phyloP scores from a whole-genome alignment of 2,329 filamentous ascomycete genomes.

The Acrocalymma vagum region DNA sequence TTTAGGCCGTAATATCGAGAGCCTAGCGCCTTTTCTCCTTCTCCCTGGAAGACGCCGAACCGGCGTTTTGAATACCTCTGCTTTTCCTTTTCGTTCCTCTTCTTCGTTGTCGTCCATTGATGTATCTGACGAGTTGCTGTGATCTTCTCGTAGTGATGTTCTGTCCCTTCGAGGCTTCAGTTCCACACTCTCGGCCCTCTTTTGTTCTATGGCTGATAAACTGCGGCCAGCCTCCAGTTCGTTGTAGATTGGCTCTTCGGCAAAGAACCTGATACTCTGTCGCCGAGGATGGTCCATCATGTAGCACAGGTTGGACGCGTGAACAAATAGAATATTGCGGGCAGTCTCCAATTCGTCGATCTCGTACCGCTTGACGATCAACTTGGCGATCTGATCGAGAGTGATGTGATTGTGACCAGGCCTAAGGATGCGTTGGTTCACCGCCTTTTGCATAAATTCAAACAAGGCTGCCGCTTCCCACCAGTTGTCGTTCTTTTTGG shows the following conservation, averaged over 20 bases:
- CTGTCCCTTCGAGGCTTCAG: conserved; percentile 40
- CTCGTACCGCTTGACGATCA: conserved; percentile 46
- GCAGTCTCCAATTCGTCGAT: conserved; percentile 44
- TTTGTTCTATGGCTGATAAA: conserved; percentile 39
- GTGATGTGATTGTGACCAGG: conserved; percentile 41
- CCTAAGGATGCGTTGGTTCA: conserved; percentile 40
- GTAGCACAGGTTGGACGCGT: conserved; percentile 46
- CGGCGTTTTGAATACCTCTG: conserved; percentile 28
- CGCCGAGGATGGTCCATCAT: conserved; percentile 48
- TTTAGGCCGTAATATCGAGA: conserved; percentile 46
- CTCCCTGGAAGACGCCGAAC: conserved; percentile 23
- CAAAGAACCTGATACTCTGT: conserved; percentile 37
- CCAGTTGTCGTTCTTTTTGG: conserved; percentile 51
- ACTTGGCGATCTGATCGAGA: conserved; percentile 39
- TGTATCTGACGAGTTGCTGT: conserved; percentile 31
- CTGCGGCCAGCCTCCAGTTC: conserved; percentile 35
- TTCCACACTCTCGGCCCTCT: conserved; percentile 38
- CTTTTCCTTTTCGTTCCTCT: no score
- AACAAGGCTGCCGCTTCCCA: conserved; percentile 48
- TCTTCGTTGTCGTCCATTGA: conserved; percentile 31
- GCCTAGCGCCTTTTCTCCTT: conserved; percentile 36
- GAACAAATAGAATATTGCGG: conserved; percentile 42
- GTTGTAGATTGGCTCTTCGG: conserved; percentile 41
- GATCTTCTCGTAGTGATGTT: conserved; percentile 28
- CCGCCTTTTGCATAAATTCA: conserved; percentile 50